A percentile compares a stretch with the other conserved stretches of the same genome.
These are phyloP conservation scores for Alternaria brassicicola DNA, from an alignment of 2,329 filamentous ascomycete genomes.

Conservation along the genomic window DNA sequence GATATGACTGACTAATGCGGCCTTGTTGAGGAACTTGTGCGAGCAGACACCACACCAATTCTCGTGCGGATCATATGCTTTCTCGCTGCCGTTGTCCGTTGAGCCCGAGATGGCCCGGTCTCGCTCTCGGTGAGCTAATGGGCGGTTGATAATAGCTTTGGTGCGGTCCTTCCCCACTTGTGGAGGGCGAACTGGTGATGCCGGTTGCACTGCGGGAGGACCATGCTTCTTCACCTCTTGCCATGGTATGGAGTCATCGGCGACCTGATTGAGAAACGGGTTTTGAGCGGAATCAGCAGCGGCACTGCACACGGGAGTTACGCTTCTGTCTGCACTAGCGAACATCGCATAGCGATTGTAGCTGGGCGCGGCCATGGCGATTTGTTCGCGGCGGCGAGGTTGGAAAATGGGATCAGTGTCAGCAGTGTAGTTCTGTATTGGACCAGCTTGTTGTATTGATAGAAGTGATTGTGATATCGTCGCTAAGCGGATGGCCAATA, in stretches of 20 bases:
- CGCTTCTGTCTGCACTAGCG: constrained; percentile 16
- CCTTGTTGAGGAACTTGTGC: constrained; percentile 30
- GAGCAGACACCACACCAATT: constrained; percentile 45
- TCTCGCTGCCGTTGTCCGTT: constrained; percentile 17
- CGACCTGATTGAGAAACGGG: constrained; percentile 32
- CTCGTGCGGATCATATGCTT: constrained; percentile 25
- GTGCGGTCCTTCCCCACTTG: constrained; percentile 18
- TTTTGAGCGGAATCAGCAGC: constrained; percentile 14
- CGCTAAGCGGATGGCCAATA: neutral
- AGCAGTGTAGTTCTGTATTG: neutral
- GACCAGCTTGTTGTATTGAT: neutral
- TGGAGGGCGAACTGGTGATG: neutral
- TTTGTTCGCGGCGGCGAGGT: neutral
- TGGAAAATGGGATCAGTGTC: neutral
- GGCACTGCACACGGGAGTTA: neutral
- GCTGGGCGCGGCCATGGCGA: constrained; percentile 22
- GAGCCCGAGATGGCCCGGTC: constrained; percentile 11
- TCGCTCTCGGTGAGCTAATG: constrained; percentile 3
- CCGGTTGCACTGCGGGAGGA: constrained; percentile 2
- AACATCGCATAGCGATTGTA: constrained; percentile 38
- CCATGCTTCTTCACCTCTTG: constrained; percentile 35
- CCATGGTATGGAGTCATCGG: constrained; percentile 33
- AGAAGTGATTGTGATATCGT: neutral
- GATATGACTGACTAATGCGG: constrained; percentile 30
- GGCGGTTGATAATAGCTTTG: neutral